Percentiles rank a stretch among this genome's conserved stretches.
Evolutionary conservation across 208 protist genomes (phyloP).

Genomic region (Zelonia costaricensis): DNA sequence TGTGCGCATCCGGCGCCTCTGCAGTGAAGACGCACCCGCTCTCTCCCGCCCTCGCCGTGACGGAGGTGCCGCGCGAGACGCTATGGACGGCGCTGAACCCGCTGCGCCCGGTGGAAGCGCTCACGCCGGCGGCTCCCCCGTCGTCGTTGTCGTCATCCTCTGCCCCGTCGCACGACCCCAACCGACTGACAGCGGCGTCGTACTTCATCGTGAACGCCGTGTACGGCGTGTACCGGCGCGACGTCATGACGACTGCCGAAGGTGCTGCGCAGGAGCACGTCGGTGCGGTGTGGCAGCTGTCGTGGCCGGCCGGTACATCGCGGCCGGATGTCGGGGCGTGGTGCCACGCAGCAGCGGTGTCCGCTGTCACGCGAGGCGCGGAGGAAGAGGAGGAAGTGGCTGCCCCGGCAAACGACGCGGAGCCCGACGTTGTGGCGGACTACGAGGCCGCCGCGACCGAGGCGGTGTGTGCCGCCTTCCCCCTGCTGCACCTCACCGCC

Average conservation of each 20-base stretch:
- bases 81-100: conserved; percentile 15
- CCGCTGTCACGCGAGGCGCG: background rate
- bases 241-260: background rate
- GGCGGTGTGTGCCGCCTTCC: conserved; percentile 7
- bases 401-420: background rate
- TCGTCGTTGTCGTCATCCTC: too few species aligned
- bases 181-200: conserved; percentile 11
- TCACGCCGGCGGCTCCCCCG: conserved; percentile 12
- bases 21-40: conserved; percentile 10
- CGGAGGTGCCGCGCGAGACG: conserved; percentile 10
- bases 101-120: background rate
- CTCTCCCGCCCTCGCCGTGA: conserved; percentile 10
- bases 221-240: conserved; percentile 26
- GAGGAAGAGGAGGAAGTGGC: background rate
- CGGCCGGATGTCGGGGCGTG: background rate
- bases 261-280: background rate
- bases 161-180: background rate
- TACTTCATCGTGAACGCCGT: conserved; percentile 27
- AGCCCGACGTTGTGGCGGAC: background rate
- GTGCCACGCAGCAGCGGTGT: background rate
- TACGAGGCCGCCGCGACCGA: background rate
- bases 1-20: conserved; percentile 2
- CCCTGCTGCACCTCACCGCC: conserved; percentile 11
- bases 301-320: background rate
- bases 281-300: conserved; percentile 26